A percentile compares a stretch with the other conserved stretches of the same genome.
phyloP scores from a whole-genome alignment of 2,329 filamentous ascomycete species.

The Aureobasidium pullulans region DNA sequence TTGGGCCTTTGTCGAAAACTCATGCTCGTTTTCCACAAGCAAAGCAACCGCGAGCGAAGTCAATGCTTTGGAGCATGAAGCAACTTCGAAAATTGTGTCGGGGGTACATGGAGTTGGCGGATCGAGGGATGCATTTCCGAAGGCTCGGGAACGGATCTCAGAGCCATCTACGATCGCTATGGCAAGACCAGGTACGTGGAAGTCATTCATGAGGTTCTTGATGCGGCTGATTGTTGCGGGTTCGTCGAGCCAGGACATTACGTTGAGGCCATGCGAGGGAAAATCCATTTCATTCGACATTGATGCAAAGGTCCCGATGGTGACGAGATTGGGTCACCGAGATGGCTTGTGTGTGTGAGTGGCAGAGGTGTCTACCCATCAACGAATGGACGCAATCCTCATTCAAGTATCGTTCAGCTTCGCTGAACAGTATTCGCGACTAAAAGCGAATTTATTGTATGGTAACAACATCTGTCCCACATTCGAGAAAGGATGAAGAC shows the following conservation, averaged over 20 bases:
- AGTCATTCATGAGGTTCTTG: background rate
- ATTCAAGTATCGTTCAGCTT: no score
- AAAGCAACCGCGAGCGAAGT: constrained; percentile 45
- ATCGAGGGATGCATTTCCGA: constrained; percentile 32
- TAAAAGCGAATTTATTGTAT: no score
- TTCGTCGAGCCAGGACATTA: background rate
- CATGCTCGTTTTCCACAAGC: constrained; percentile 39
- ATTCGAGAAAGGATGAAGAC: no score
- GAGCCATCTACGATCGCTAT: background rate
- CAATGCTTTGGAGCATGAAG: constrained; percentile 51
- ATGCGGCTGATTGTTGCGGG: background rate
- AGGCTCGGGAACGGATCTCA: constrained; percentile 7
- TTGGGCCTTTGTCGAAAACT: background rate
- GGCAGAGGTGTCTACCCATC: no score
- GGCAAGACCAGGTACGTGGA: background rate
- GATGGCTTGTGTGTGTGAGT: no score
- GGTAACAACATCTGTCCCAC: no score
- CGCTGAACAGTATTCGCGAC: no score
- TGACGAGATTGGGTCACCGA: no score
- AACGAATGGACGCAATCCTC: no score
- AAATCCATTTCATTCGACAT: no score
- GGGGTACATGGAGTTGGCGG: constrained; percentile 32
- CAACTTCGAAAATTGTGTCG: constrained; percentile 49
- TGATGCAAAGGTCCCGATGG: no score
- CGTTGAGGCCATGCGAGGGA: background rate